These are phyloP conservation scores for Mycena rebaudengoi DNA, from an alignment of 768 basidiomycete species.

Conservation along the genomic window DNA sequence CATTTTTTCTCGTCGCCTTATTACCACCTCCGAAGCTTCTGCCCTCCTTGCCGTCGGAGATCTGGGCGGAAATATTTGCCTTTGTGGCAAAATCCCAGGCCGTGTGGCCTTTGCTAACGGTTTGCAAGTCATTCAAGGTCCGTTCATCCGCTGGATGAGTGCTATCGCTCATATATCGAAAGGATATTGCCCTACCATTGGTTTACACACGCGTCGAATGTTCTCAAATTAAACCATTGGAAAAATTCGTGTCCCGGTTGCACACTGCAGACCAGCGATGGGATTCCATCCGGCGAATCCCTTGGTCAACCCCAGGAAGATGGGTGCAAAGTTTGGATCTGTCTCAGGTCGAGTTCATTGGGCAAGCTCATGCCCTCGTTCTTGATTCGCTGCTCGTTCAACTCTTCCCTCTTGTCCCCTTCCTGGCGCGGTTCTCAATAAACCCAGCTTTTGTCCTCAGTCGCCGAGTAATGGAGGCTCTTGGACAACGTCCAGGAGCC, in stretches of 20 bases:
- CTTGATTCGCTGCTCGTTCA: constrained; percentile 71
- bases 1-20: constrained; percentile 72
- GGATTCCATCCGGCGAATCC: constrained; percentile 89
- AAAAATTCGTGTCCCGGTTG: constrained; percentile 67
- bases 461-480: constrained; percentile 60
- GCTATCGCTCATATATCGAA: neutral
- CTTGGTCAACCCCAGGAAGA: constrained; percentile 87
- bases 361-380: constrained; percentile 56
- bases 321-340: constrained; percentile 86
- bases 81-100: constrained; percentile 37
- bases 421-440: constrained; percentile 61
- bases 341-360: constrained; percentile 55
- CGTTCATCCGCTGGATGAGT: constrained; percentile 15
- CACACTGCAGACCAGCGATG: constrained; percentile 76
- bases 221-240: constrained; percentile 51
- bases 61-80: constrained; percentile 73
- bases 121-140: constrained; percentile 59
- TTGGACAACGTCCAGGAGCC: constrained; percentile 61
- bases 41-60: constrained; percentile 70
- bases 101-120: constrained; percentile 47
- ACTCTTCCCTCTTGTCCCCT: constrained; percentile 75
- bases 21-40: constrained; percentile 62
- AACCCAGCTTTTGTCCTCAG: constrained; percentile 69
- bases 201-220: constrained; percentile 67
- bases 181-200: constrained; percentile 76